Percentiles rank a stretch among this genome's conserved stretches.
phyloP scores from a whole-genome alignment of 352 stramenopile species.

The Pilasporangium apinafurcum region DNA sequence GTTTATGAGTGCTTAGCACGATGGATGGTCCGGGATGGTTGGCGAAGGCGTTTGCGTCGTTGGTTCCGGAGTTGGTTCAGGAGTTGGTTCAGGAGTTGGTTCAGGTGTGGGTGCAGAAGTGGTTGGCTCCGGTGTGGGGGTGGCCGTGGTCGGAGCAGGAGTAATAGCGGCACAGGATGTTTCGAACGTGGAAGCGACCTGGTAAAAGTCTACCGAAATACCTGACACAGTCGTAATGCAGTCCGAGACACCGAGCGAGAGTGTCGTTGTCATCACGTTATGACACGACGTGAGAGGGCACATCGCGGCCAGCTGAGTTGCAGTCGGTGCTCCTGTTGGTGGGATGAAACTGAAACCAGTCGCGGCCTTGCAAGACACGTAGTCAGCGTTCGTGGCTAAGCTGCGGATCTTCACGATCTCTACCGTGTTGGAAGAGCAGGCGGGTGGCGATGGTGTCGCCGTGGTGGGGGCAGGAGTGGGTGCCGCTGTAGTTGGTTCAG shows the following conservation, averaged over 20 bases:
- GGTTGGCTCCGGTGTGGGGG: background rate
- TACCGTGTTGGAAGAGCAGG: too few species aligned
- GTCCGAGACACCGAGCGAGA: background rate
- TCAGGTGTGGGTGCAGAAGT: background rate
- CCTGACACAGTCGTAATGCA: background rate
- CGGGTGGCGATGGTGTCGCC: too few species aligned
- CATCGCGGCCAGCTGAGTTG: background rate
- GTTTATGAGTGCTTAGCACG: background rate
- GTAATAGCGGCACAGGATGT: background rate
- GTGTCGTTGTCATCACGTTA: background rate
- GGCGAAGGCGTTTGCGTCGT: too few species aligned
- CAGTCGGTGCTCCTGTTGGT: background rate
- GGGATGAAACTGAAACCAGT: background rate
- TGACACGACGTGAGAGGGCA: background rate
- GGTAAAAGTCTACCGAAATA: slow-evolving; percentile 1
- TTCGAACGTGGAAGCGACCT: background rate
- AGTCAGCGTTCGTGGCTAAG: too few species aligned
- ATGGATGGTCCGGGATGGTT: background rate
- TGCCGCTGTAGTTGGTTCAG: too few species aligned
- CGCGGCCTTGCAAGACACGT: too few species aligned
- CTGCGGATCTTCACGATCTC: too few species aligned
- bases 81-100: too few species aligned
- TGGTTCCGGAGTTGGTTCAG: too few species aligned
- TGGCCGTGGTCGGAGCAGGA: background rate
- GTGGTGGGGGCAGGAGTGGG: too few species aligned